phyloP scores from a whole-genome alignment of 75 land plant species.

The Sequoiadendron giganteum region DNA sequence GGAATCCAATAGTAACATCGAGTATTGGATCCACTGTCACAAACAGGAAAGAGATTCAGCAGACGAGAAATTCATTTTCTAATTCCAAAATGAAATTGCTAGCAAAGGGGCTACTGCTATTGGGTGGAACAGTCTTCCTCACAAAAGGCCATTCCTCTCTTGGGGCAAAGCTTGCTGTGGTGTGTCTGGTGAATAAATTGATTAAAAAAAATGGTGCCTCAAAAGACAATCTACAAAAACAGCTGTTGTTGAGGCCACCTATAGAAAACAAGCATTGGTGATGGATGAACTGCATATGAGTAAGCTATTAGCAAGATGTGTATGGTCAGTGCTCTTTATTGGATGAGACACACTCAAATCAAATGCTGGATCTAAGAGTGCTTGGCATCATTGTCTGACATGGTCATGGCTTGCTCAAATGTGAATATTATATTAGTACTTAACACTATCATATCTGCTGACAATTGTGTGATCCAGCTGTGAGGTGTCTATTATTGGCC shows the following conservation, averaged over 20 bases:
- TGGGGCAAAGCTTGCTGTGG: conserved; percentile 82
- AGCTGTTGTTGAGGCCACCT: conserved; percentile 2
- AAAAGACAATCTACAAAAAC: conserved; percentile 1
- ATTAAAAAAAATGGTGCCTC: conserved; percentile 21
- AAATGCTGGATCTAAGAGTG: neutral
- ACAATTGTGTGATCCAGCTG: neutral
- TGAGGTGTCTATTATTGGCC: neutral
- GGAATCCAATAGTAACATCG: neutral
- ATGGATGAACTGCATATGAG: neutral
- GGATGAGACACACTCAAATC: neutral
- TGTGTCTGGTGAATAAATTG: conserved; percentile 58
- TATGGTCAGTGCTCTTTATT: neutral
- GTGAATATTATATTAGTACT: neutral
- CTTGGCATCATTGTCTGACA: neutral
- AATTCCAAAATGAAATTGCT: conserved; percentile 51
- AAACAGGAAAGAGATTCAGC: neutral
- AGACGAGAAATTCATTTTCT: conserved; percentile 6
- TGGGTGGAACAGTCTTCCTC: conserved; percentile 69
- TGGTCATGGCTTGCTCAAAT: neutral
- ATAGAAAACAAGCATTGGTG: neutral
- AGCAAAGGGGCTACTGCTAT: conserved; percentile 61
- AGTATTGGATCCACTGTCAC: neutral
- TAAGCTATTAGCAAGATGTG: neutral
- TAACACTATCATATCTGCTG: neutral
- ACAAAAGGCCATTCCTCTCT: conserved; percentile 60